A percentile compares a stretch with the other conserved stretches of the same genome.
phyloP scores from a whole-genome alignment of 1,139 yeast species.

The Debaryomyces fabryi region DNA sequence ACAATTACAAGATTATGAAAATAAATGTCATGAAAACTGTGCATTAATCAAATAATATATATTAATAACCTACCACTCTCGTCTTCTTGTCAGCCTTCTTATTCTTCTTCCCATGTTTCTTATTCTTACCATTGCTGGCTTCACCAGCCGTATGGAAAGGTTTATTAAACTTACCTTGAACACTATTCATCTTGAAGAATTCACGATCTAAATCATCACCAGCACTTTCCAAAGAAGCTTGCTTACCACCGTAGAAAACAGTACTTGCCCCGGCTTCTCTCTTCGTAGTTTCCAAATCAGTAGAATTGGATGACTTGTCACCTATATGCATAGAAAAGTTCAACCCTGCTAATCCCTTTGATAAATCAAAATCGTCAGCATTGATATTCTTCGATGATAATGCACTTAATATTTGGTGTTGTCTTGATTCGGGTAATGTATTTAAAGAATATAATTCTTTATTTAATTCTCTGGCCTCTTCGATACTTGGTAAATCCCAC shows the following conservation, averaged over 20 bases:
- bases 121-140: constrained; percentile 32
- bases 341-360: constrained; percentile 68
- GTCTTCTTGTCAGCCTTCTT: constrained; percentile 61
- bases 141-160: constrained; percentile 66
- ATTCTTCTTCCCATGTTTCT: constrained; percentile 81
- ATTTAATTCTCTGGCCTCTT: constrained; percentile 66
- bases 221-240: constrained; percentile 75
- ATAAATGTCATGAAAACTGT: not conserved
- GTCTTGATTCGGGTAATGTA: constrained; percentile 70
- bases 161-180: constrained; percentile 61
- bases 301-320: constrained; percentile 25
- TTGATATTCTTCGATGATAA: constrained; percentile 56
- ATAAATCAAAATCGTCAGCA: constrained; percentile 58
- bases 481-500: constrained; percentile 42
- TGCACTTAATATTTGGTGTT: constrained; percentile 67
- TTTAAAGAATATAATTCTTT: constrained; percentile 66
- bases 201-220: constrained; percentile 83
- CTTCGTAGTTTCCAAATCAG: constrained; percentile 30
- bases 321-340: constrained; percentile 78
- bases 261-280: constrained; percentile 43
- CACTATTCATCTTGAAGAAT: constrained; percentile 69
- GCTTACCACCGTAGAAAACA: constrained; percentile 72
- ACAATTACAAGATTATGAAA: not conserved
- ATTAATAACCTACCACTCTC: constrained; percentile 44
- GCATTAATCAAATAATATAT: constrained; percentile 4